Percentiles rank a stretch among this genome's conserved stretches.
Conservation (phyloP, 257 asterid species). For the Nicotiana sylvestris region DNA sequence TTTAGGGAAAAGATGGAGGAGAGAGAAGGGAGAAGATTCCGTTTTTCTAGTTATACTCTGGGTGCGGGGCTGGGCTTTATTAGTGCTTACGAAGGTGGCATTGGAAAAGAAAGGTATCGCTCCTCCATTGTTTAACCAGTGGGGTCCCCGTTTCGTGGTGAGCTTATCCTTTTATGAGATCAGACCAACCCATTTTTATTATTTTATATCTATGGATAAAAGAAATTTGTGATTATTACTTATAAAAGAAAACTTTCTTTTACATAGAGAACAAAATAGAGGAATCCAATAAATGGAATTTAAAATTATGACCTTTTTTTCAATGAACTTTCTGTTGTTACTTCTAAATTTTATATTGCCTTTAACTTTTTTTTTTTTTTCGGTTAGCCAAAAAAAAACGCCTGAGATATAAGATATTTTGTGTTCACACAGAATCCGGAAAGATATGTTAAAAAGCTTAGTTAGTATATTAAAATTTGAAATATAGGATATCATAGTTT, state of each 20-base stretch:
- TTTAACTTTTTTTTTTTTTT: too few species aligned
- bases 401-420: rapidly evolving
- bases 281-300: neutral
- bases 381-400: too few species aligned
- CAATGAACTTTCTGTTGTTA: neutral
- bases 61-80: neutral
- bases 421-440: rapidly evolving
- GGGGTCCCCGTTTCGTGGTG: neutral
- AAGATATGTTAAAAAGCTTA: neutral
- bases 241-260: neutral
- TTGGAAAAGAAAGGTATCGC: neutral
- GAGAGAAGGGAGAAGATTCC: constrained; percentile 13
- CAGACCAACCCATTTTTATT: neutral
- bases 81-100: constrained; percentile 14
- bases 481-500: neutral
- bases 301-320: neutral
- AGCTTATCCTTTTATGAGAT: constrained; percentile 16
- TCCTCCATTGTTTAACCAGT: neutral
- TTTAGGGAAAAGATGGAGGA: neutral
- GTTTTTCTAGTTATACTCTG: constrained; percentile 6
- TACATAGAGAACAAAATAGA: neutral
- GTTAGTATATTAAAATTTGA: neutral
- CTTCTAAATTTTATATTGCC: neutral
- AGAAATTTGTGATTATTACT: neutral
- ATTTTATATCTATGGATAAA: neutral